Percentiles rank a stretch among this genome's conserved stretches.
Conservation (phyloP, 352 stramenopile genomes). For the Phytophthora rubi region DNA sequence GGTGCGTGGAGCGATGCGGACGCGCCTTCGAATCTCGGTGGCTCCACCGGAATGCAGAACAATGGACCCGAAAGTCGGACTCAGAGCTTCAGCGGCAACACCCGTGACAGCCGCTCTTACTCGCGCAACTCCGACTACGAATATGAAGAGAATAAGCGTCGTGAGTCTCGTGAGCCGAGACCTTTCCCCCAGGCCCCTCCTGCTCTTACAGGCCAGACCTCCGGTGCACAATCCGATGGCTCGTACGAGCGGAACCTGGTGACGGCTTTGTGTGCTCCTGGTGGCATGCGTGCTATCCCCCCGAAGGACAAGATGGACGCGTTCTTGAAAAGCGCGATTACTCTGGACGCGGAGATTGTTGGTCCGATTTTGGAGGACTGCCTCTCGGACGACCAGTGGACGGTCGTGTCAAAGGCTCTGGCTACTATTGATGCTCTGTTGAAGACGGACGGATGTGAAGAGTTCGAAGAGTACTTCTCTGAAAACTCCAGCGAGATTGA, state of each 20-base stretch:
- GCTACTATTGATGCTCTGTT: constrained; percentile 93
- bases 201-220: constrained; percentile 61
- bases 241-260: constrained; percentile 95
- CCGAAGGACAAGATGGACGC: constrained; percentile 94
- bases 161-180: constrained; percentile 34
- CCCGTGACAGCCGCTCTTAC: constrained; percentile 45
- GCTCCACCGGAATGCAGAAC: constrained; percentile 36
- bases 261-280: constrained; percentile 91
- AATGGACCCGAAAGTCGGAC: constrained; percentile 48
- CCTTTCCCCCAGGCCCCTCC: constrained; percentile 35
- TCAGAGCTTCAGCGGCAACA: constrained; percentile 52
- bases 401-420: constrained; percentile 93
- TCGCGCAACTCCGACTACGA: constrained; percentile 65
- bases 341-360: constrained; percentile 93
- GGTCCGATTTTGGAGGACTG: constrained; percentile 94
- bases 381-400: constrained; percentile 90
- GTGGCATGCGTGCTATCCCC: constrained; percentile 94
- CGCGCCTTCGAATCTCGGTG: constrained; percentile 22
- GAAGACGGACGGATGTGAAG: constrained; percentile 80
- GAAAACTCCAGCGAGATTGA: constrained; percentile 85
- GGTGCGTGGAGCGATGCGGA: constrained; percentile 65
- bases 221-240: constrained; percentile 83
- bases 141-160: constrained; percentile 53
- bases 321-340: constrained; percentile 91
- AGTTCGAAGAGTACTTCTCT: constrained; percentile 86